A percentile compares a stretch with the other conserved stretches of the same genome.
Conservation (phyloP, 2,329 filamentous ascomycete species). For the Clonostachys solani region DNA sequence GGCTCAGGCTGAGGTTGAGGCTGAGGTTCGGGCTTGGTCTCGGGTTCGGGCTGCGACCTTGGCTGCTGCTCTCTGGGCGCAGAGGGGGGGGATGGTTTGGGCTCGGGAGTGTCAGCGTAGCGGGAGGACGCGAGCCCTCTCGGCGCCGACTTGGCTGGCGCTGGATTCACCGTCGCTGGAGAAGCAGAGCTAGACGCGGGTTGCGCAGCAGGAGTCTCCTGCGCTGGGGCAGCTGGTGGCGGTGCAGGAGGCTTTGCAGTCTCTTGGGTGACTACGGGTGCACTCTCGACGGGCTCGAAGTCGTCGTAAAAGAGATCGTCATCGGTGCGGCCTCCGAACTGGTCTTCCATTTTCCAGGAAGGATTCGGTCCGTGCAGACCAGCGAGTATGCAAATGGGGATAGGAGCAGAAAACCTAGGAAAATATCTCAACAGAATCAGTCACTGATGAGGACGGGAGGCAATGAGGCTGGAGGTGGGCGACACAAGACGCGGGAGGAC, state of each 20-base stretch:
- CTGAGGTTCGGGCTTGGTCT: not conserved
- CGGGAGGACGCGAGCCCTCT: conserved; percentile 22
- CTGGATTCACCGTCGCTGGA: not conserved
- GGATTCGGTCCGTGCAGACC: no score
- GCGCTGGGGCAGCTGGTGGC: conserved; percentile 4
- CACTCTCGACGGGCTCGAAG: conserved; percentile 48
- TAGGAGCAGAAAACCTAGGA: no score
- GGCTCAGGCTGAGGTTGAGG: not conserved
- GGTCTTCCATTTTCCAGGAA: conserved; percentile 46
- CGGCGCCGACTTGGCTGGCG: conserved; percentile 2
- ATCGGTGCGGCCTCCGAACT: conserved; percentile 57
- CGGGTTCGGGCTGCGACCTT: not conserved
- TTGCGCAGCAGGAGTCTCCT: conserved; percentile 3
- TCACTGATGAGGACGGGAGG: no score
- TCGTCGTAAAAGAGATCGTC: conserved; percentile 61
- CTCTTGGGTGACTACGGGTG: conserved; percentile 18
- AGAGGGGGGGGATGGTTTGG: not conserved
- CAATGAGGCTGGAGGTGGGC: no score
- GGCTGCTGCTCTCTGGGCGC: not conserved
- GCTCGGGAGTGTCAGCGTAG: conserved; percentile 21
- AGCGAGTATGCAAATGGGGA: no score
- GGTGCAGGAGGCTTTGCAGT: conserved; percentile 6
- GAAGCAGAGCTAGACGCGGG: conserved; percentile 5
- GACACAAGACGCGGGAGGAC: no score
- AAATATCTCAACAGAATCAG: no score